These are phyloP conservation scores for Pyrenopolyporus hunteri DNA, from an alignment of 495 filamentous ascomycete genomes.

Conservation along the genomic window DNA sequence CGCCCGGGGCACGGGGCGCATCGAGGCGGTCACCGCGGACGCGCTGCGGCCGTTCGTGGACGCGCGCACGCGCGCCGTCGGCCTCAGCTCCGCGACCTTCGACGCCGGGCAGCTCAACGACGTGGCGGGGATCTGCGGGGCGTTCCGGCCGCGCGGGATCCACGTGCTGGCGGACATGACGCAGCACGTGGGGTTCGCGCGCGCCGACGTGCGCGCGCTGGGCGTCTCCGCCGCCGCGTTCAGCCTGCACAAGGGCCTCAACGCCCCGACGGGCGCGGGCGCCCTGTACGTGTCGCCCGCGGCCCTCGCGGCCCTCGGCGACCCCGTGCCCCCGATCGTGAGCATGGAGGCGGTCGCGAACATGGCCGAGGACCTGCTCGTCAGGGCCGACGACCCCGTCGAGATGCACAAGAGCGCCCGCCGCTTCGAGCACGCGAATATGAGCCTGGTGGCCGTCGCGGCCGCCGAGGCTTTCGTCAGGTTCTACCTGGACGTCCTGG, in stretches of 20 bases:
- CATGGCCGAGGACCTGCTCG: slow-evolving; percentile 6
- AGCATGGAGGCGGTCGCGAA: slow-evolving; percentile 20
- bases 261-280: slow-evolving; percentile 31
- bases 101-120: slow-evolving; percentile 30
- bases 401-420: slow-evolving; percentile 17
- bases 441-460: slow-evolving; percentile 25
- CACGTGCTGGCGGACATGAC: slow-evolving; percentile 30
- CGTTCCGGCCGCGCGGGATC: slow-evolving; percentile 20
- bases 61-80: slow-evolving; percentile 23
- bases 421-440: slow-evolving; percentile 36
- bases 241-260: slow-evolving; percentile 36
- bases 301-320: slow-evolving; percentile 13
- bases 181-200: slow-evolving; percentile 36
- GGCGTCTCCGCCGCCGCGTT: slow-evolving; percentile 34
- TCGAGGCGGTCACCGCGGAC: slow-evolving; percentile 13
- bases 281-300: slow-evolving; percentile 29
- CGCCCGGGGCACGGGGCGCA: background rate
- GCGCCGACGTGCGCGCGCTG: slow-evolving; percentile 22
- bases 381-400: slow-evolving; percentile 3
- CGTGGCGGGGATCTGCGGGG: slow-evolving; percentile 26
- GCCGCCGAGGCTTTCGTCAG: slow-evolving; percentile 25
- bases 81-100: slow-evolving; percentile 30
- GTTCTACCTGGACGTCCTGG: slow-evolving; percentile 31
- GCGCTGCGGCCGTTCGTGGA: slow-evolving; percentile 32
- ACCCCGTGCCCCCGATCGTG: slow-evolving; percentile 31